Evolutionary conservation across 2,329 filamentous ascomycete species (phyloP).

Genomic region (Sporothrix variecibatus): DNA sequence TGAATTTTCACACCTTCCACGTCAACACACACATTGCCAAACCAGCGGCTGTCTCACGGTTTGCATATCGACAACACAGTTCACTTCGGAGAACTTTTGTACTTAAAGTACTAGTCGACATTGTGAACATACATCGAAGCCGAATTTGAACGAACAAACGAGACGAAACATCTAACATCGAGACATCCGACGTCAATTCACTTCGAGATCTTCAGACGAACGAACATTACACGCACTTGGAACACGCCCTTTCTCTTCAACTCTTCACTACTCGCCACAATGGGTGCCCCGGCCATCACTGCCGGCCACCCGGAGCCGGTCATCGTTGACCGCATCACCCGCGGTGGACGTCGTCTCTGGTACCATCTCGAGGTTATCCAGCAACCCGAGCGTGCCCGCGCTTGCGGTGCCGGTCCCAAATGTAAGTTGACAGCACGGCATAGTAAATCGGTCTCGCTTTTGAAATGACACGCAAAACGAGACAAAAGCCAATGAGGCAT

Average conservation of each 20-base stretch:
- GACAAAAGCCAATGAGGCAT: not conserved
- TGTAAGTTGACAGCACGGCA: constrained; percentile 58
- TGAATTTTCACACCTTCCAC: not conserved
- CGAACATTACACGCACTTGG: not conserved
- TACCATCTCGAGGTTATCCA: constrained; percentile 87
- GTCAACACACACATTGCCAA: not conserved
- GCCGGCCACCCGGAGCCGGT: constrained; percentile 32
- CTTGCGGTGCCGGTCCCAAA: constrained; percentile 93
- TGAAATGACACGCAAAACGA: not conserved
- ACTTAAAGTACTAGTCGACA: not conserved
- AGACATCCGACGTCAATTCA: not conserved
- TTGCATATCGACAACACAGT: not conserved
- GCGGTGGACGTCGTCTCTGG: constrained; percentile 73
- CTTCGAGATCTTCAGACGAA: not conserved
- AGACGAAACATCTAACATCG: not conserved
- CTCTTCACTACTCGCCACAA: constrained; percentile 1
- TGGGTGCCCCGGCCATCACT: constrained; percentile 30
- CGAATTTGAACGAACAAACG: not conserved
- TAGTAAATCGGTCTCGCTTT: not conserved
- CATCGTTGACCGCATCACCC: constrained; percentile 59
- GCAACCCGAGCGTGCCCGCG: constrained; percentile 89
- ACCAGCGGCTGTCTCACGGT: not conserved
- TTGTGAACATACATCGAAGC: not conserved
- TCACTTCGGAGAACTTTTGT: not conserved
- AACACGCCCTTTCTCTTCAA: not conserved